A percentile compares a stretch with the other conserved stretches of the same genome.
Conservation (phyloP, 225 moss, liverwort and hornwort genomes). For the Anthoceros angustus region DNA sequence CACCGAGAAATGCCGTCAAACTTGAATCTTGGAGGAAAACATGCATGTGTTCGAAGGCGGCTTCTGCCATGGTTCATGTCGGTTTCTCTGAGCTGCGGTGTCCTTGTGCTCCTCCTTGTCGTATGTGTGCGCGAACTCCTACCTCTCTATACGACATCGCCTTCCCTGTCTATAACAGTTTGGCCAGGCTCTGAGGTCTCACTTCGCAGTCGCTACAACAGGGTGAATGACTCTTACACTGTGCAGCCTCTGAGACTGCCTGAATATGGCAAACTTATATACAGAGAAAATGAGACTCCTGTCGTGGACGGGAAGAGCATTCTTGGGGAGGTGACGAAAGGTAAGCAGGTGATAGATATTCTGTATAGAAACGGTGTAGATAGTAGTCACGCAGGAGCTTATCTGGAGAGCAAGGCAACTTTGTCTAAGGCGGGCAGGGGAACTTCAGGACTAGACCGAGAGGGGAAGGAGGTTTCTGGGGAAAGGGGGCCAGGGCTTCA, state of each 20-base stretch:
- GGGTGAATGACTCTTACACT: background rate
- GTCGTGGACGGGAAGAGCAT: background rate
- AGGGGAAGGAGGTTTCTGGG: too few relatives aligned
- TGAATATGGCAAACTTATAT: background rate
- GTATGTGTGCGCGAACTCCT: background rate
- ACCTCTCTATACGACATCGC: background rate
- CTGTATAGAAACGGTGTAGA: background rate
- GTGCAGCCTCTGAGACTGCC: background rate
- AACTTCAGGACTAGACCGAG: too few relatives aligned
- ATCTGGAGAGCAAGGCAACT: background rate
- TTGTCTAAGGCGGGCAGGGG: too few relatives aligned
- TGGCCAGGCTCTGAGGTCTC: background rate
- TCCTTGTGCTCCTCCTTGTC: background rate
- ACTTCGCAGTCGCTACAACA: background rate
- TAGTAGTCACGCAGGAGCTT: background rate
- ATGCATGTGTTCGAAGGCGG: background rate
- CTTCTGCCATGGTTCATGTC: background rate
- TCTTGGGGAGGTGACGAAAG: background rate
- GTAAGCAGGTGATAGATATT: background rate
- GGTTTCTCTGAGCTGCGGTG: background rate
- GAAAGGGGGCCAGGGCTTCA: too few relatives aligned
- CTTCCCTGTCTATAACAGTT: background rate
- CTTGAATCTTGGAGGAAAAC: background rate
- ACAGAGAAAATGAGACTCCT: background rate
- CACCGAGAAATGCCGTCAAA: background rate